Evolutionary conservation across 148 eudicot genomes (phyloP), one percentile per base, ranked within the genome.

Genomic region (Diospyros lotus): DNA sequence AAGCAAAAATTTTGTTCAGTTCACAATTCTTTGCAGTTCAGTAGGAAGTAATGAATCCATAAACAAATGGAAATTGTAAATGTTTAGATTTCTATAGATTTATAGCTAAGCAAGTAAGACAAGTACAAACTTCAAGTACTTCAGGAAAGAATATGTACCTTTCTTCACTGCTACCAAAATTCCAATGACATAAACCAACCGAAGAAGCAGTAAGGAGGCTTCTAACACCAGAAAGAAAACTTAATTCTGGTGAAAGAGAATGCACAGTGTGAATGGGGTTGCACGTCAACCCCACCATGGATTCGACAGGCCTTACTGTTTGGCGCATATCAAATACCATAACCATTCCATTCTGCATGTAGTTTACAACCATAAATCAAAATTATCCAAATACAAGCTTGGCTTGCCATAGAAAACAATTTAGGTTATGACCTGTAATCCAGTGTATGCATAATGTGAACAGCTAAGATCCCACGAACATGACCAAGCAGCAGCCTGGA

Each of bases 401-500:
- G 50, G 48, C 38, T 40, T 28, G 71, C 41, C 48, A 72, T 15
- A 45, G 44, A 69, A 43, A 76, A 68, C 59, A 60, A 76, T 28
- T 10, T 67, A 65, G 11, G 10, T 69, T 18, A 69, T 39, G 38
- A 95, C 98, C 98, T 95, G 98, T 82, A 95, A 82, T 74, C 98
- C 98, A 61, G 97, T 81, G 73, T 95, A 90, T 40, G 81, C 70
- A 83, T 85, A 79, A 82, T 89, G 83, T 56, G 96, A 77, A 78
- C 78, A 69, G 72, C 71, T 83, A 77, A 78, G 68, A 85, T 95
- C 98, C 98, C 98, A 95, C 52, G 97, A 80, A 78, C 98, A 95
- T 77, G 98, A 95, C 96, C 97, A 95, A 75, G 96, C 97, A 85
- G 97, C 84, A 70, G 87, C 92, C 98, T 95, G 86, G 59, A 77